phyloP scores from a whole-genome alignment of 331 rosid species.

The Erythrophleum ivorense region DNA sequence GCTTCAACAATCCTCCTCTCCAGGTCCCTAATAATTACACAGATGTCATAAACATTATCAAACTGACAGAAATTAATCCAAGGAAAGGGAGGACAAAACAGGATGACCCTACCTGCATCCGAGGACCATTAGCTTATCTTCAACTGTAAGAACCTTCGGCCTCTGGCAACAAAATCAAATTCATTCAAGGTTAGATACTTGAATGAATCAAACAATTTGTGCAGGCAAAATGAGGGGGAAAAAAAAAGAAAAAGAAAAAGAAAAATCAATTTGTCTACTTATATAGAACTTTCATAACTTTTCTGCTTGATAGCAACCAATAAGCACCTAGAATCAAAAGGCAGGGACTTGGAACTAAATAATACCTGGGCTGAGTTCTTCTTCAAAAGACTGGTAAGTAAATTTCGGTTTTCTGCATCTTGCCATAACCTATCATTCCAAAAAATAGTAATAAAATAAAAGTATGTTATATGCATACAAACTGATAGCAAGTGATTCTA shows the following conservation, averaged over 20 bases:
- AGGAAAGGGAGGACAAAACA: background rate
- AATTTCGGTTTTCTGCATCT: conserved; percentile 86
- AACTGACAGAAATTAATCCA: conserved; percentile 17
- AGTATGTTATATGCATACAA: background rate
- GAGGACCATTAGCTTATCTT: conserved; percentile 81
- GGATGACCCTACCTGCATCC: conserved; percentile 76
- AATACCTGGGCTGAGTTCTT: conserved; percentile 77
- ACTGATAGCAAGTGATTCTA: background rate
- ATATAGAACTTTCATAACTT: background rate
- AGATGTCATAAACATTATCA: conserved; percentile 8
- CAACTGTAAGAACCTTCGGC: conserved; percentile 83
- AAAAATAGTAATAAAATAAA: background rate
- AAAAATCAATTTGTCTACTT: too few relatives aligned
- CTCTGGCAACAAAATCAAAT: conserved; percentile 54
- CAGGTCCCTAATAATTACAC: conserved; percentile 60
- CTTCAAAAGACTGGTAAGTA: conserved; percentile 71
- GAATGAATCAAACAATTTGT: conserved; percentile 2
- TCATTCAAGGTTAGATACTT: conserved; percentile 4
- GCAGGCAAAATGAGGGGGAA: background rate
- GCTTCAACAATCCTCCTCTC: conserved; percentile 96
- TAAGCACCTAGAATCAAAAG: background rate
- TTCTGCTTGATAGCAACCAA: background rate
- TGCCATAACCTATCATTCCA: conserved; percentile 86
- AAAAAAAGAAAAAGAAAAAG: background rate
- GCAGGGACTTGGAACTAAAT: background rate